phyloP scores from a whole-genome alignment of 345 rosid species.

The Lagerstroemia speciosa region DNA sequence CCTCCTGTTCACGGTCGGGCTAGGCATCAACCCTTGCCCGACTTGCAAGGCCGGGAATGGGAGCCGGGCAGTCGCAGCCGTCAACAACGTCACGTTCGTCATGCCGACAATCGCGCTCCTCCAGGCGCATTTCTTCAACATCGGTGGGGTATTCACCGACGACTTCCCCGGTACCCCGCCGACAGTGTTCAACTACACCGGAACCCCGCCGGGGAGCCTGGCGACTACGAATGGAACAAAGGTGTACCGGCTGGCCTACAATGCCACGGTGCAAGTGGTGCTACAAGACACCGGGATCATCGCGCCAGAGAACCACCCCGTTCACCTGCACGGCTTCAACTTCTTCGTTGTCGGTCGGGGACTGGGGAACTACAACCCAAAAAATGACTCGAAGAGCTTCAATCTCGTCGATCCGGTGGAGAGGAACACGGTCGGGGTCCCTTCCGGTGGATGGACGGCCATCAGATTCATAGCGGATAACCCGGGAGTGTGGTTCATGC shows the following conservation, averaged over 20 bases:
- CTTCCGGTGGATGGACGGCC: slow-evolving; percentile 70
- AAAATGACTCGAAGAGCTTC: slow-evolving; percentile 23
- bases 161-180: slow-evolving; percentile 35
- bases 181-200: slow-evolving; percentile 20
- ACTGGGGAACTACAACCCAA: slow-evolving; percentile 23
- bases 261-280: slow-evolving; percentile 29
- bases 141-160: slow-evolving; percentile 26
- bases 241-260: slow-evolving; percentile 22
- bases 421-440: slow-evolving; percentile 70
- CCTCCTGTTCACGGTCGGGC: slow-evolving; percentile 32
- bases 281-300: slow-evolving; percentile 36
- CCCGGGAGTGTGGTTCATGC: slow-evolving; percentile 46
- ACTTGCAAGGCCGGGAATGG: slow-evolving; percentile 50
- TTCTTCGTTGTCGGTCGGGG: slow-evolving; percentile 30
- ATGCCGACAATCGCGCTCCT: slow-evolving; percentile 54
- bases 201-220: slow-evolving; percentile 13
- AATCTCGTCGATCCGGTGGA: slow-evolving; percentile 71
- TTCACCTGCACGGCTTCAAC: slow-evolving; percentile 35
- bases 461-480: slow-evolving; percentile 67
- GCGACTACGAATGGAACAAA: slow-evolving; percentile 21
- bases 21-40: slow-evolving; percentile 57
- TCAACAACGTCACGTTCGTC: slow-evolving; percentile 56
- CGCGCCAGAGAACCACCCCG: slow-evolving; percentile 29
- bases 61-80: slow-evolving; percentile 37
- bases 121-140: slow-evolving; percentile 53